Evolutionary conservation across 139 green algal genomes (phyloP), one percentile per base, ranked within the genome.

Genomic region (Pleodorina starrii): DNA sequence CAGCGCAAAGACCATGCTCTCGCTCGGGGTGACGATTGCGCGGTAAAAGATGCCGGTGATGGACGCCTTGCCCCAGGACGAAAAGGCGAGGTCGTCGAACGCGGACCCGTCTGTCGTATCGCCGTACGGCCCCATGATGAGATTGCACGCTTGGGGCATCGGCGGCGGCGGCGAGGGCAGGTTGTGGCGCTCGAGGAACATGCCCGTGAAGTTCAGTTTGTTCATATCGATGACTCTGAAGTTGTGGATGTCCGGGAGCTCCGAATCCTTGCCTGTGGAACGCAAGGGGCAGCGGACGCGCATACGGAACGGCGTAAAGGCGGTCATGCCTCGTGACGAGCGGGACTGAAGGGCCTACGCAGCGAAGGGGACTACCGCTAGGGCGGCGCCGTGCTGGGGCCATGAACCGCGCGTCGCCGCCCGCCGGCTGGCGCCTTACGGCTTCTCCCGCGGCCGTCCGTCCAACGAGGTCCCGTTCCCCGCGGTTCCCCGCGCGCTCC

Each of bases 71-170:
- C 72, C 72, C 72, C 72, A 80, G 5, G 21, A 36, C 11, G 72
- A 80, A 19, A 36, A 59, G 0, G 72, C 23, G 21, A 80, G 11
- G 27, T 80, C 72, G 57, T 80, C 72, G 35, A 80, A 80, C 12
- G 72, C 72, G 21, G 7, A 38, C 7, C 72, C 72, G 25, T 80
- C 72, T 5, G 40, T 57, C 9, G 40, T 57, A 17, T 42, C 72
- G 19, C 72, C 72, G 38, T 80, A 80, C 17, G 72, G 72, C 10
- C 72, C 72, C 72, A 80, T 80, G 40, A 80, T 80, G 29, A 59
- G 72, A 36, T 80, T 80, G 19, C 72, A 80, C 16, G 40, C 11
- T 14, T 59, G 40, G 10, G 72, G 72, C 72, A 21, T 36, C 16
- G 42, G 23, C 12, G 72, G 72, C 16, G 38, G 40, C 4, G 40